Conservation (phyloP, 768 basidiomycete genomes). For the Boletus coccyginus region DNA sequence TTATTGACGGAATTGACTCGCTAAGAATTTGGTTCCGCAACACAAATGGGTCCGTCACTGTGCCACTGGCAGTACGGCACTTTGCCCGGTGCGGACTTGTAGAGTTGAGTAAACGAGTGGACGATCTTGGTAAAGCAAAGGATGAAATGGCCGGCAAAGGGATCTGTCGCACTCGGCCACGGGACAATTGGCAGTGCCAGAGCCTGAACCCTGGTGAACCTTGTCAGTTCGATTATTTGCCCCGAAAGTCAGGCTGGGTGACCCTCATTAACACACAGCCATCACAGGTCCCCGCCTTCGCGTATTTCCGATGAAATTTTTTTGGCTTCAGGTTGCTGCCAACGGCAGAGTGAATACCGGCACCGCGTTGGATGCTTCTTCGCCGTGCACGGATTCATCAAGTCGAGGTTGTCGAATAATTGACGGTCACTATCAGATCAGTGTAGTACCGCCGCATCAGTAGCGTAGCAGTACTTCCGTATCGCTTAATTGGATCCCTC, state of each 20-base stretch:
- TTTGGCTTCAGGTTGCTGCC: slow-evolving; percentile 15
- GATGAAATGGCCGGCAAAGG: slow-evolving; percentile 11
- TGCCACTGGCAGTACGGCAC: slow-evolving; percentile 24
- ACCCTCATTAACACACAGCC: slow-evolving; percentile 38
- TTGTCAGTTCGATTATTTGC: slow-evolving; percentile 28
- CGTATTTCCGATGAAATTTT: slow-evolving; percentile 38
- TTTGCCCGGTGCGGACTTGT: slow-evolving; percentile 21
- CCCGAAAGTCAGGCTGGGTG: slow-evolving; percentile 31
- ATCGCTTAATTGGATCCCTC: slow-evolving; percentile 11
- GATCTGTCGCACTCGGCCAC: slow-evolving; percentile 18
- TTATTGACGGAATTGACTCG: slow-evolving; percentile 36
- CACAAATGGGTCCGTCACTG: slow-evolving; percentile 31
- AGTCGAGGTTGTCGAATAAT: neutral
- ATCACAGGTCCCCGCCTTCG: slow-evolving; percentile 38
- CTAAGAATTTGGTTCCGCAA: slow-evolving; percentile 37
- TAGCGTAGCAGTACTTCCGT: slow-evolving; percentile 5
- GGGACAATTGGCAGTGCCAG: slow-evolving; percentile 29
- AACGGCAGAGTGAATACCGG: slow-evolving; percentile 20
- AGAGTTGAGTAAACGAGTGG: slow-evolving; percentile 27
- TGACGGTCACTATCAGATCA: neutral
- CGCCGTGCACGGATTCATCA: neutral
- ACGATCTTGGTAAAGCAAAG: slow-evolving; percentile 20
- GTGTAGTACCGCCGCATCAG: slow-evolving; percentile 3
- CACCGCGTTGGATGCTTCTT: slow-evolving; percentile 10
- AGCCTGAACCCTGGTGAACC: slow-evolving; percentile 31